These are phyloP conservation scores for Petunia axillaris DNA, from an alignment of 257 asterid genomes.

Conservation along the genomic window DNA sequence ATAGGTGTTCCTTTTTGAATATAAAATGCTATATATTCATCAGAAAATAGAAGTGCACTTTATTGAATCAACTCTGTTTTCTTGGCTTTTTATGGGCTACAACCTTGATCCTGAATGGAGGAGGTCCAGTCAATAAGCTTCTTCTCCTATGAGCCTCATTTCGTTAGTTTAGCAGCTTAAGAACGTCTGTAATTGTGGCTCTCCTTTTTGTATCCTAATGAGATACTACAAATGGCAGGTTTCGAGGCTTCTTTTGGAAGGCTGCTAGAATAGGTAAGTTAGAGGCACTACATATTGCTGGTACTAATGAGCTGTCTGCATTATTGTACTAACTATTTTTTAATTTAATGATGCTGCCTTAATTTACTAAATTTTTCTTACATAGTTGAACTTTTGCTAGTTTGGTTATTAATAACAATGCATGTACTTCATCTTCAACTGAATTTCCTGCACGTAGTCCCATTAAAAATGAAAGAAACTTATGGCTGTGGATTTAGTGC, in stretches of 20 bases:
- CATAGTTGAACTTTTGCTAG: not conserved
- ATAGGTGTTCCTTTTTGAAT: no score
- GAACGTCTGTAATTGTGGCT: not conserved
- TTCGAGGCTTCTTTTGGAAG: conserved; percentile 64
- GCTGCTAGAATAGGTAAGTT: conserved; percentile 60
- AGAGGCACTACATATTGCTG: not conserved
- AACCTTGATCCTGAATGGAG: not conserved
- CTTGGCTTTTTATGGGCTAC: no score
- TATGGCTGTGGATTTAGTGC: not conserved
- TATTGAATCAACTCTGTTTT: no score
- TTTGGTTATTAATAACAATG: conserved; percentile 9
- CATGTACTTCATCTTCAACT: not conserved
- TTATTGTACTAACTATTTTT: not conserved
- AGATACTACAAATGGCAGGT: conserved; percentile 37
- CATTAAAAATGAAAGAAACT: not conserved
- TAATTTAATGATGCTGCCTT: not conserved
- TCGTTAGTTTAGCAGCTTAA: not conserved
- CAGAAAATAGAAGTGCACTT: no score
- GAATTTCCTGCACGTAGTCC: not conserved
- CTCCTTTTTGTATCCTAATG: not conserved
- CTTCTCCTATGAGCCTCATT: not conserved
- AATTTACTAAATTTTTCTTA: not conserved
- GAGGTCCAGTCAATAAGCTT: not conserved
- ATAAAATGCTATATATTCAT: no score
- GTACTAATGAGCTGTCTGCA: no score